A percentile compares a stretch with the other conserved stretches of the same genome.
Conservation (phyloP, 495 filamentous ascomycete species). For the Neurospora sp. region DNA sequence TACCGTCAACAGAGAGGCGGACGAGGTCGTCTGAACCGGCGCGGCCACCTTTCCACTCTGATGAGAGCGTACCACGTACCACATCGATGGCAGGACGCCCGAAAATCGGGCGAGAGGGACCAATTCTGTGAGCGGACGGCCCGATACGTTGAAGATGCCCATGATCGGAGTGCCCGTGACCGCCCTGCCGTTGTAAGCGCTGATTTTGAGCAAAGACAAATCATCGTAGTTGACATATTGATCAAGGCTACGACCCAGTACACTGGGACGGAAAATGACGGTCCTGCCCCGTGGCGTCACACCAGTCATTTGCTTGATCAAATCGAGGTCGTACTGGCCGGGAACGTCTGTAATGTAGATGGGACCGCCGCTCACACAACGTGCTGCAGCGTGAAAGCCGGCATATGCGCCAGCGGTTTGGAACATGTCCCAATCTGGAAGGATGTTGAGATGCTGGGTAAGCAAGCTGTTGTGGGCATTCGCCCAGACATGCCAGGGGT, state of each 20-base stretch:
- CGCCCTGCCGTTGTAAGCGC: slow-evolving; percentile 54
- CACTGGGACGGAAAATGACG: slow-evolving; percentile 65
- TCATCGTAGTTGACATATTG: slow-evolving; percentile 68
- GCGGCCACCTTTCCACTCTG: slow-evolving; percentile 52
- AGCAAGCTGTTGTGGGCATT: slow-evolving; percentile 89
- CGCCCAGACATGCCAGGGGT: slow-evolving; percentile 89
- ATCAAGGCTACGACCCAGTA: slow-evolving; percentile 58
- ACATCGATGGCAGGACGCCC: slow-evolving; percentile 42
- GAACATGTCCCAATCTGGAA: slow-evolving; percentile 99
- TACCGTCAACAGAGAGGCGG: slow-evolving; percentile 43
- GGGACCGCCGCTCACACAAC: slow-evolving; percentile 83
- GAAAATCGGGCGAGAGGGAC: slow-evolving; percentile 62
- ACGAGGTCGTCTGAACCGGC: slow-evolving; percentile 29
- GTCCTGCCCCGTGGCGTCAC: slow-evolving; percentile 56
- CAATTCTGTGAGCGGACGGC: slow-evolving; percentile 48
- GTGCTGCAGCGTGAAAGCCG: slow-evolving; percentile 76
- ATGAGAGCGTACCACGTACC: slow-evolving; percentile 67
- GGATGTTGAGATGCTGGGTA: slow-evolving; percentile 46
- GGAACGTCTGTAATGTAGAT: slow-evolving; percentile 90
- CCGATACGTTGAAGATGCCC: slow-evolving; percentile 73
- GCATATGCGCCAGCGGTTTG: slow-evolving; percentile 73
- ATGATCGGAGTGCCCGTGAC: slow-evolving; percentile 64
- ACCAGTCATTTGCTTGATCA: slow-evolving; percentile 70
- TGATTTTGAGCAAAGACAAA: slow-evolving; percentile 62
- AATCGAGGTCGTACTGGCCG: slow-evolving; percentile 59